These are phyloP conservation scores for Acacia concinna DNA, from an alignment of 331 rosid species.

Conservation along the genomic window DNA sequence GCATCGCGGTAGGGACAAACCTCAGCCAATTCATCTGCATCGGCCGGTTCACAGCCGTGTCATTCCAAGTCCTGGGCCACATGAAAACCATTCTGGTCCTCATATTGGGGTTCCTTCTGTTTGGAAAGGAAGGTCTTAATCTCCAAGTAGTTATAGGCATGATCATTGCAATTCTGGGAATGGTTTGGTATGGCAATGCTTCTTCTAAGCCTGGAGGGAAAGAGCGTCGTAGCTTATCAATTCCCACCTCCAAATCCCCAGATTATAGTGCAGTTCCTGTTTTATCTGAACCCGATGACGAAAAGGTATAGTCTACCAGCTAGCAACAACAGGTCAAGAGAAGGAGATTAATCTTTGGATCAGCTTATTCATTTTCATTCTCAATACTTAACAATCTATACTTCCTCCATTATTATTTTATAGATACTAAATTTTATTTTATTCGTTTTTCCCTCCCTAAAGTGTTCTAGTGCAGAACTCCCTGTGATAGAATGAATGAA, in stretches of 20 bases:
- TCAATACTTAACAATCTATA: constrained; percentile 33
- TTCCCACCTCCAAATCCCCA: constrained; percentile 53
- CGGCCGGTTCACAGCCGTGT: constrained; percentile 90
- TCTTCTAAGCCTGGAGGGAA: constrained; percentile 94
- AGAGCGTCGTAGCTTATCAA: constrained; percentile 61
- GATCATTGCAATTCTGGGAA: constrained; percentile 77
- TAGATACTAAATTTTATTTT: constrained; percentile 28
- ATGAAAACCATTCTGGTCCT: constrained; percentile 96
- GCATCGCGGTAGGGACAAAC: constrained; percentile 93
- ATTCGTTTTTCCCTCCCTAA: constrained; percentile 25
- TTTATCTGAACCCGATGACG: constrained; percentile 47
- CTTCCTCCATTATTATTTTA: constrained; percentile 27
- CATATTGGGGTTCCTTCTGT: constrained; percentile 80
- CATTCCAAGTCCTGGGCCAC: constrained; percentile 96
- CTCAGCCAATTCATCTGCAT: constrained; percentile 99
- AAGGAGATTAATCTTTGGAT: constrained; percentile 28
- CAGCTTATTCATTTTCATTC: constrained; percentile 44
- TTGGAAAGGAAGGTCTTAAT: constrained; percentile 93
- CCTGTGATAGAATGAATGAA: neutral
- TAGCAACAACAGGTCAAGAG: constrained; percentile 17
- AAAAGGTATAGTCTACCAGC: constrained; percentile 48
- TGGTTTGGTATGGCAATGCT: constrained; percentile 99
- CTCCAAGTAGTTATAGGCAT: constrained; percentile 86
- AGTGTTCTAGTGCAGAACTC: constrained; percentile 34
- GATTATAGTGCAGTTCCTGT: constrained; percentile 51